These are phyloP conservation scores for Aspergillus felis DNA, from an alignment of 2,329 filamentous ascomycete species.

Conservation along the genomic window DNA sequence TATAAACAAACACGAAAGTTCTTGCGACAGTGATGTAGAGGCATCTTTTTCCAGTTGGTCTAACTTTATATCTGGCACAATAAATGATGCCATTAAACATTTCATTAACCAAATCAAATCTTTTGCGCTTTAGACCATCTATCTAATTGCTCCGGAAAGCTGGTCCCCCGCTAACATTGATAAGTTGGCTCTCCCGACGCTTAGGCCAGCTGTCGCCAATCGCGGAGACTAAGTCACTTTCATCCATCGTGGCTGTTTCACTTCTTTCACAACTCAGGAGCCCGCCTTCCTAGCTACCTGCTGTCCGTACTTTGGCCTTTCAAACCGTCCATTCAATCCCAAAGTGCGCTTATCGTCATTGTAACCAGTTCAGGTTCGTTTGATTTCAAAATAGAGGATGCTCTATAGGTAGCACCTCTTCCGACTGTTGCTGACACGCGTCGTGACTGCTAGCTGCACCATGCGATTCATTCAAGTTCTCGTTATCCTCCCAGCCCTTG, in stretches of 20 bases:
- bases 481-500: constrained; percentile 47
- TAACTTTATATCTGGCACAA: not conserved
- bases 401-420: constrained; percentile 1
- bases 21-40: not conserved
- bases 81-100: not conserved
- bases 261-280: constrained; percentile 17
- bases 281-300: constrained; percentile 19
- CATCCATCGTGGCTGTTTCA: constrained; percentile 21
- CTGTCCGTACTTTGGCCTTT: constrained; percentile 23
- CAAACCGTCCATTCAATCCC: constrained; percentile 7
- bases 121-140: not conserved
- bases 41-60: not conserved
- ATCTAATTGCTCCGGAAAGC: not conserved
- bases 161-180: not conserved
- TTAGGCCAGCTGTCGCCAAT: constrained; percentile 31
- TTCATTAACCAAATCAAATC: not conserved
- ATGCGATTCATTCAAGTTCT: constrained; percentile 54
- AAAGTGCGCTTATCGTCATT: constrained; percentile 17
- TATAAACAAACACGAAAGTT: not conserved
- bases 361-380: constrained; percentile 17
- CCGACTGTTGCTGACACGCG: constrained; percentile 14
- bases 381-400: constrained; percentile 1
- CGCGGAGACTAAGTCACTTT: constrained; percentile 2
- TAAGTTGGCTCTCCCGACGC: constrained; percentile 11
- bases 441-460: constrained; percentile 24